phyloP scores from a whole-genome alignment of 306 rosid species.

The Senna siamea region DNA sequence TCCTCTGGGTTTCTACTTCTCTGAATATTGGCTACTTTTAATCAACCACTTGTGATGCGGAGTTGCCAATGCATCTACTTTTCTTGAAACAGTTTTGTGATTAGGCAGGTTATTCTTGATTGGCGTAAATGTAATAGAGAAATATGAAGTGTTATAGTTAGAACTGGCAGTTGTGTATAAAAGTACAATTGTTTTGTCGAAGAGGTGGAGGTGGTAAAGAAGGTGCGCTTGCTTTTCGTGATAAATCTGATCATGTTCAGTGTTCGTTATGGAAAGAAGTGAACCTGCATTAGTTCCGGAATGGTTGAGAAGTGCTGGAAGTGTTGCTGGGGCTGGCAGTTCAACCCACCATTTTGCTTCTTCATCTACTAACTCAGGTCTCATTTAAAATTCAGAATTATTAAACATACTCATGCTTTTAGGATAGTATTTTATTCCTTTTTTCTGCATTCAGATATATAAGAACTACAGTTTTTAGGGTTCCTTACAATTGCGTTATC shows the following conservation, averaged over 20 bases:
- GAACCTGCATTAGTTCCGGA: slow-evolving; percentile 98
- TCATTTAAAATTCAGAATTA: background rate
- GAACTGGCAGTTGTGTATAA: slow-evolving; percentile 10
- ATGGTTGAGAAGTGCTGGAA: slow-evolving; percentile 97
- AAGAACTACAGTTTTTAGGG: background rate
- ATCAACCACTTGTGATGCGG: slow-evolving; percentile 17
- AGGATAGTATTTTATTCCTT: background rate
- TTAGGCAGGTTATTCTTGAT: slow-evolving; percentile 13
- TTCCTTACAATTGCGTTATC: slow-evolving; percentile 22
- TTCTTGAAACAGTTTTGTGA: slow-evolving; percentile 10
- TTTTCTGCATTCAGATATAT: slow-evolving; percentile 5
- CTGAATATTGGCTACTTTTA: background rate
- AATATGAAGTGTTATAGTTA: slow-evolving; percentile 24
- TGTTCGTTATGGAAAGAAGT: slow-evolving; percentile 96
- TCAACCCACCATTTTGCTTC: slow-evolving; percentile 83
- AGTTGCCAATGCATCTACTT: slow-evolving; percentile 13
- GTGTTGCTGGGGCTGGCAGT: slow-evolving; percentile 83
- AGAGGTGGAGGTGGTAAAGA: slow-evolving; percentile 55
- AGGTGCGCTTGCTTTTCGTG: slow-evolving; percentile 48
- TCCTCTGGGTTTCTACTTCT: slow-evolving; percentile 7
- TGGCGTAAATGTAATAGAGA: slow-evolving; percentile 6
- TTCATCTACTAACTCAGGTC: slow-evolving; percentile 79
- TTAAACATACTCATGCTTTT: background rate
- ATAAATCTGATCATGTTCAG: slow-evolving; percentile 80
- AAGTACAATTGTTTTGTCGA: slow-evolving; percentile 35